Percentiles rank a stretch among this genome's conserved stretches.
Evolutionary conservation across 2,329 filamentous ascomycete genomes (phyloP).

Genomic region (Microsporum audouinii): DNA sequence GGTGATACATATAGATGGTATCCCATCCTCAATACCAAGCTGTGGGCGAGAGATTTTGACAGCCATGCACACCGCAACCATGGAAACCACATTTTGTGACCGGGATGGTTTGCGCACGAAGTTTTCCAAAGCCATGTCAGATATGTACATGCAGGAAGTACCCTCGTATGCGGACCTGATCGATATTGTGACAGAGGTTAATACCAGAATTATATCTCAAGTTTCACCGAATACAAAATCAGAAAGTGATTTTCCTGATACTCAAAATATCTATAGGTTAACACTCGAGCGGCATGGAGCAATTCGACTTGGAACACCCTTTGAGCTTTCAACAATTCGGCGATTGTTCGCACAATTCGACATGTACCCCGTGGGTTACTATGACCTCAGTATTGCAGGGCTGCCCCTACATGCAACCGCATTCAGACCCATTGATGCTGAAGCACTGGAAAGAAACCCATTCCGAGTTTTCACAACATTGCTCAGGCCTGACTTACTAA

Average conservation of each 20-base stretch:
- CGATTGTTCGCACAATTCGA: slow-evolving; percentile 39
- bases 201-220: slow-evolving; percentile 14
- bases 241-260: not conserved
- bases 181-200: slow-evolving; percentile 22
- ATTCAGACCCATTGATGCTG: slow-evolving; percentile 34
- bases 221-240: not conserved
- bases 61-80: not conserved
- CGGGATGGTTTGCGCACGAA: slow-evolving; percentile 20
- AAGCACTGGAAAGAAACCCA: slow-evolving; percentile 33
- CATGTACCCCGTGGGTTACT: slow-evolving; percentile 43
- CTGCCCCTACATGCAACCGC: slow-evolving; percentile 44
- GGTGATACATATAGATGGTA: not conserved
- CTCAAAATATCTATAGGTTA: slow-evolving; percentile 16
- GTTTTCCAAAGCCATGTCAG: slow-evolving; percentile 25
- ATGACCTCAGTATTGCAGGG: slow-evolving; percentile 38
- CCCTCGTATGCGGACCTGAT: slow-evolving; percentile 26
- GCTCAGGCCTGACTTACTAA: slow-evolving; percentile 34
- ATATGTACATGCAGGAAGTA: slow-evolving; percentile 28
- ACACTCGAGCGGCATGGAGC: slow-evolving; percentile 37
- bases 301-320: slow-evolving; percentile 38
- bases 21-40: not conserved
- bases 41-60: not conserved
- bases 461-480: slow-evolving; percentile 38
- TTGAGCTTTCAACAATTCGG: slow-evolving; percentile 35
- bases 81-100: slow-evolving; percentile 2